Evolutionary conservation across 371 early-diverging fungal genomes (phyloP).

Genomic region (Lichtheimia ramosa): DNA sequence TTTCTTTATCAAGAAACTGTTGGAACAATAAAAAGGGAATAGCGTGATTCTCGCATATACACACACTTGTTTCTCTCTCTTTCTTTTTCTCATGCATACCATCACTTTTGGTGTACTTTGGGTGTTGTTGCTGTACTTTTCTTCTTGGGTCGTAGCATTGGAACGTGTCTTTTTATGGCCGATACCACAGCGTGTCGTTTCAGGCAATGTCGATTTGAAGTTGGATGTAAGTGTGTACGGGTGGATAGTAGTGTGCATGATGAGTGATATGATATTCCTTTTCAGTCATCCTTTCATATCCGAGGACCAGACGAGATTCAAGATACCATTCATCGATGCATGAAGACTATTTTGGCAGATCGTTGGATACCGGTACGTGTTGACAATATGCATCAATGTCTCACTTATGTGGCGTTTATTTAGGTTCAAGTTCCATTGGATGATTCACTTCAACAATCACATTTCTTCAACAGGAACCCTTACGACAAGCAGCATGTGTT

Average conservation of each 20-base stretch:
- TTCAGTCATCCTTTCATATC: slow-evolving; percentile 24
- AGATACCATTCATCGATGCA: slow-evolving; percentile 39
- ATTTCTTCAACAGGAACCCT: slow-evolving; percentile 3
- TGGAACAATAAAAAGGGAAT: slow-evolving; percentile 19
- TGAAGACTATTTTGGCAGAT: slow-evolving; percentile 27
- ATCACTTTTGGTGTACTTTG: too few species aligned
- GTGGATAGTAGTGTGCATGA: too few species aligned
- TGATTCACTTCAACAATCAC: background rate
- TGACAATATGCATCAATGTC: background rate
- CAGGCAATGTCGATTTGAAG: slow-evolving; percentile 22
- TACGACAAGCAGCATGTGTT: slow-evolving; percentile 6
- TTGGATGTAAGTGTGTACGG: slow-evolving; percentile 25
- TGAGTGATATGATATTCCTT: background rate
- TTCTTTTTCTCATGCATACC: background rate
- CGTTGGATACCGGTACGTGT: slow-evolving; percentile 39
- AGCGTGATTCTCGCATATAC: background rate
- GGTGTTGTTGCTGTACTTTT: too few species aligned
- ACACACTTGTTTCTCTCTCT: background rate
- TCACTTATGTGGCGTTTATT: background rate
- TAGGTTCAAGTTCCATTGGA: slow-evolving; percentile 29
- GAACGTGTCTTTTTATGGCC: slow-evolving; percentile 27
- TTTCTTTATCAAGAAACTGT: slow-evolving; percentile 53
- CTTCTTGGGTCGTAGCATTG: too few species aligned
- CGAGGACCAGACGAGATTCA: slow-evolving; percentile 24
- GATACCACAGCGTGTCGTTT: slow-evolving; percentile 24